Percentiles rank a stretch among this genome's conserved stretches.
These are phyloP conservation scores for Vickermania ingenoplastis DNA, from an alignment of 208 protist species.

Conservation along the genomic window DNA sequence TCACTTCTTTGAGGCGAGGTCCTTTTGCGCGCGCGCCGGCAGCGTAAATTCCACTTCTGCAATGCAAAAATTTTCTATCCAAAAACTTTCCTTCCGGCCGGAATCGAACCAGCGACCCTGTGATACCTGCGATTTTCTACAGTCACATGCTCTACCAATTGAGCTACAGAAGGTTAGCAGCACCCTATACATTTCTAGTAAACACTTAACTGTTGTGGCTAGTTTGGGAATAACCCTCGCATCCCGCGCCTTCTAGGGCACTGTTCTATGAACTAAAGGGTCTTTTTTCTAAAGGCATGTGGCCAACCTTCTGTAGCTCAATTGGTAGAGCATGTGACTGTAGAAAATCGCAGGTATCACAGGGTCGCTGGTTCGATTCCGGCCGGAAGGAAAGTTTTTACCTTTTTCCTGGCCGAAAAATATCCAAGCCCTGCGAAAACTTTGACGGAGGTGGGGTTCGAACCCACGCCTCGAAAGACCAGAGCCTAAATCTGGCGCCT, in stretches of 20 bases:
- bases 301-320: slow-evolving; percentile 23
- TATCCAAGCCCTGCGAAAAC: slow-evolving; percentile 15
- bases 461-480: slow-evolving; percentile 67
- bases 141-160: slow-evolving; percentile 25
- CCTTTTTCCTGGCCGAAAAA: background rate
- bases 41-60: too few relatives aligned
- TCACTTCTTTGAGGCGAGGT: too few relatives aligned
- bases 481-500: slow-evolving; percentile 74
- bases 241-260: too few relatives aligned
- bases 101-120: slow-evolving; percentile 24
- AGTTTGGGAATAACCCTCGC: too few relatives aligned
- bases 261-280: too few relatives aligned
- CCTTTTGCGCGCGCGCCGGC: too few relatives aligned
- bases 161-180: slow-evolving; percentile 16
- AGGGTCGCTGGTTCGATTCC: slow-evolving; percentile 24
- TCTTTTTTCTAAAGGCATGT: too few relatives aligned
- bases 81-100: slow-evolving; percentile 18
- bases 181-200: too few relatives aligned
- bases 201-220: too few relatives aligned
- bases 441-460: slow-evolving; percentile 55
- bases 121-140: slow-evolving; percentile 15
- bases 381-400: slow-evolving; percentile 20
- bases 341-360: slow-evolving; percentile 16
- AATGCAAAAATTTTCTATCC: background rate
- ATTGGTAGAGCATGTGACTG: slow-evolving; percentile 24